Conservation (phyloP, 169 alveolate species). For the Cryptosporidium tyzzeri region DNA sequence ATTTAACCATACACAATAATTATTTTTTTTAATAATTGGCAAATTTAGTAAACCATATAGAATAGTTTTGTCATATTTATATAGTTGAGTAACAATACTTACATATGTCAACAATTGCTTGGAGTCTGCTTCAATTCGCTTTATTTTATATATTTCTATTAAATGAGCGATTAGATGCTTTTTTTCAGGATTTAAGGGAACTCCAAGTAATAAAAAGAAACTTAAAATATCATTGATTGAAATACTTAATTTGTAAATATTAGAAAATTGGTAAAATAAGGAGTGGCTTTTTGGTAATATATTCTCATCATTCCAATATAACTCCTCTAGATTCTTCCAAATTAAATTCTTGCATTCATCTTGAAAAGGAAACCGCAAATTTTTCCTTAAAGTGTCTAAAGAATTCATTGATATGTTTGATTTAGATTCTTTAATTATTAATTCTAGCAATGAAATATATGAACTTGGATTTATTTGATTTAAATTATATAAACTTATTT, state of each 20-base stretch:
- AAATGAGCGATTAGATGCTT: background rate
- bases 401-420: background rate
- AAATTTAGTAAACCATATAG: background rate
- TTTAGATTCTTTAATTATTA: constrained; percentile 4
- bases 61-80: background rate
- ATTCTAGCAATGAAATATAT: background rate
- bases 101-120: background rate
- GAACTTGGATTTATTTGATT: background rate
- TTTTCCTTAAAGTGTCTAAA: background rate
- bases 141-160: background rate
- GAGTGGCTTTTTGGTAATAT: constrained; percentile 15
- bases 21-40: constrained; percentile 1
- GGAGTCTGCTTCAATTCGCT: constrained; percentile 3
- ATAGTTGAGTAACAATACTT: constrained; percentile 2
- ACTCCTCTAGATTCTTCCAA: constrained; percentile 32
- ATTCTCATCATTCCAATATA: constrained; percentile 55
- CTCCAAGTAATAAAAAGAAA: constrained; percentile 22
- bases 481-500: background rate
- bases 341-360: background rate
- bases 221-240: constrained; percentile 8
- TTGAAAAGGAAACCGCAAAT: background rate
- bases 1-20: background rate
- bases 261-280: background rate
- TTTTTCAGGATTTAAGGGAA: constrained; percentile 6
- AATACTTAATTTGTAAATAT: background rate